Base-by-base conservation (phyloP, 768 basidiomycete genomes). In the Russula olivacea region DNA sequence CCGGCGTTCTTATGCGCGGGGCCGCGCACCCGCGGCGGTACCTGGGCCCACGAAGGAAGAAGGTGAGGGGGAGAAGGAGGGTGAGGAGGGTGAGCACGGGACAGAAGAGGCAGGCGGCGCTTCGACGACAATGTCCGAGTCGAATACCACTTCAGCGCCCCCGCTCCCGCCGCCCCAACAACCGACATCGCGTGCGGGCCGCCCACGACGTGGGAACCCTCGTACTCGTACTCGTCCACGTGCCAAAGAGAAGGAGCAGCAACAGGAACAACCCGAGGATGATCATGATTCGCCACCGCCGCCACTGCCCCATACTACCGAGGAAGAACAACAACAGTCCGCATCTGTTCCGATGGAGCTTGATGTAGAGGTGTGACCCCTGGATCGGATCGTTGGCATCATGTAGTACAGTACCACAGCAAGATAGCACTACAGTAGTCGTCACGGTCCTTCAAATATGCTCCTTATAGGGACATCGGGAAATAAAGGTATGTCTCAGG, bases 261-360 rank as follows among this genome's bases (percentile, higher is more conserved):
- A 49, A 11, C 14, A 25, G 25, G 14, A 49, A 3, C n/a, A 47
- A 47, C n/a, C 19, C 7, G 43, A 47, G 9, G 21, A 49, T 2
- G 56, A 49, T 21, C 61, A 52, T 5, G 56, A 59, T 15, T 56
- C 55, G 32, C 66, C 15, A 70, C 72, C 36, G 5, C 41, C 32
- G 25, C 72, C 43, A 11, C 43, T 43, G 6, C 23, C 51, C 6
- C 25, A 19, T 5, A 28, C 32, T 34, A 23, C 59, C 5, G 58
- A 55, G 19, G 63, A 47, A 41, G 63, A 56, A 17, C 53, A 45
- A 34, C 58, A 60, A 7, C 54, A 47, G 40, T 8, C 59, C 48
- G 71, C 75, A 2, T 72, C 71, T 55, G 74, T 77, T 8, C 76
- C 76, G 9, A 68, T 76, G 68, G 76, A 77, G 52, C 59, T 70